Evolutionary conservation across 306 rosid genomes (phyloP).

Genomic region (cucumber (Cucumis sativus)): DNA sequence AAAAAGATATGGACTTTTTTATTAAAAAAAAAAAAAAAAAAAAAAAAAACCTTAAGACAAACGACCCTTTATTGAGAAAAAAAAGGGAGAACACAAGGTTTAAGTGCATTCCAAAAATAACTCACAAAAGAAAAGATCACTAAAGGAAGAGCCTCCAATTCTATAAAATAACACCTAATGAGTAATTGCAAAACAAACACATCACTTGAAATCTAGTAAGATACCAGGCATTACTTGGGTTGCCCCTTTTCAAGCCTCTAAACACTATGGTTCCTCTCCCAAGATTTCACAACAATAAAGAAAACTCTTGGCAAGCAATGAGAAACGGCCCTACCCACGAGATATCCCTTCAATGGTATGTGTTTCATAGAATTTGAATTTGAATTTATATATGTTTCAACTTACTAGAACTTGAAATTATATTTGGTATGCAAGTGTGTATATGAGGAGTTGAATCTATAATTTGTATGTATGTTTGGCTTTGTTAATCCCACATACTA

Average conservation of each 20-base stretch:
- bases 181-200: neutral
- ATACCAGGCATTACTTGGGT: neutral
- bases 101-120: too few relatives aligned
- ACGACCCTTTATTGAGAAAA: too few relatives aligned
- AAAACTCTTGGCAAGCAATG: too few relatives aligned
- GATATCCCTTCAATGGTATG: neutral
- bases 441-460: neutral
- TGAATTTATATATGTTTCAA: neutral
- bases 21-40: too few relatives aligned
- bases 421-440: neutral
- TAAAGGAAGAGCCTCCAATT: too few relatives aligned
- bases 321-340: too few relatives aligned
- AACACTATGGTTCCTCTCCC: too few relatives aligned
- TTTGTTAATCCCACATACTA: neutral
- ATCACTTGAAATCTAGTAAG: neutral
- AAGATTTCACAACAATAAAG: too few relatives aligned
- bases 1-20: neutral
- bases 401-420: neutral
- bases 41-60: too few relatives aligned
- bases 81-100: too few relatives aligned
- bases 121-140: too few relatives aligned
- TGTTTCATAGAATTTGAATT: neutral
- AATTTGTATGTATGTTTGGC: neutral
- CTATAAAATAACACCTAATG: too few relatives aligned
- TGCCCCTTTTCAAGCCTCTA: neutral